Conservation (phyloP, 805 yeast species). For the Sugiyamaella smithiae region DNA sequence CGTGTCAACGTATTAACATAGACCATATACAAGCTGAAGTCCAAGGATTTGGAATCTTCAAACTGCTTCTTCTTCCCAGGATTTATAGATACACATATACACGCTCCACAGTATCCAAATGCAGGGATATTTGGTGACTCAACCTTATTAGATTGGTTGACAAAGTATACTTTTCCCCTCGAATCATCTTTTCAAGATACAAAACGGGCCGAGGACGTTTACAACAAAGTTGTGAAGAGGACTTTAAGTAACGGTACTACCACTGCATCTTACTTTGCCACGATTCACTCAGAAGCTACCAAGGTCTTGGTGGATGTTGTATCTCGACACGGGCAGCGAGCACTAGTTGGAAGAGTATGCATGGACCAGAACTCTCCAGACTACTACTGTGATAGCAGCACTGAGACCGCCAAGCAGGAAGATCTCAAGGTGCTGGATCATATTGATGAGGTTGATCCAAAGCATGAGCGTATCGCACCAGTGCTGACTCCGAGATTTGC, state of each 20-base stretch:
- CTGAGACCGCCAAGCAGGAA: slow-evolving; percentile 51
- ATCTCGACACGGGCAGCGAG: slow-evolving; percentile 71
- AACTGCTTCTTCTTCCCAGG: slow-evolving; percentile 72
- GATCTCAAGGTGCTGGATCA: slow-evolving; percentile 58
- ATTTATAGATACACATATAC: slow-evolving; percentile 78
- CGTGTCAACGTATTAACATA: background rate
- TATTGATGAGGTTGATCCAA: slow-evolving; percentile 52
- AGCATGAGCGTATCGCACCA: slow-evolving; percentile 56
- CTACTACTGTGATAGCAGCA: slow-evolving; percentile 55
- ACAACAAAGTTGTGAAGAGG: slow-evolving; percentile 61
- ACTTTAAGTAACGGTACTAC: slow-evolving; percentile 85
- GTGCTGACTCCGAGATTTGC: slow-evolving; percentile 93
- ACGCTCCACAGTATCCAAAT: slow-evolving; percentile 83
- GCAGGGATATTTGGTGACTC: slow-evolving; percentile 79
- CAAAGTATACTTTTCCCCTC: slow-evolving; percentile 82
- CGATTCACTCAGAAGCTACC: slow-evolving; percentile 76
- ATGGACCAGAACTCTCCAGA: slow-evolving; percentile 84
- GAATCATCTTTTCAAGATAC: slow-evolving; percentile 65
- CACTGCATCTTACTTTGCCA: slow-evolving; percentile 86
- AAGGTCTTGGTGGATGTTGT: slow-evolving; percentile 73
- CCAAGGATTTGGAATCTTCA: background rate
- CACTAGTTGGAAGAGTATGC: slow-evolving; percentile 88
- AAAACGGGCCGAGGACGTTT: slow-evolving; percentile 57
- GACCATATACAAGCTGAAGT: background rate
- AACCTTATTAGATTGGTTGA: slow-evolving; percentile 86